Conservation (phyloP, 1,284 basidiomycete genomes). For the Ceratobasidium sp. region DNA sequence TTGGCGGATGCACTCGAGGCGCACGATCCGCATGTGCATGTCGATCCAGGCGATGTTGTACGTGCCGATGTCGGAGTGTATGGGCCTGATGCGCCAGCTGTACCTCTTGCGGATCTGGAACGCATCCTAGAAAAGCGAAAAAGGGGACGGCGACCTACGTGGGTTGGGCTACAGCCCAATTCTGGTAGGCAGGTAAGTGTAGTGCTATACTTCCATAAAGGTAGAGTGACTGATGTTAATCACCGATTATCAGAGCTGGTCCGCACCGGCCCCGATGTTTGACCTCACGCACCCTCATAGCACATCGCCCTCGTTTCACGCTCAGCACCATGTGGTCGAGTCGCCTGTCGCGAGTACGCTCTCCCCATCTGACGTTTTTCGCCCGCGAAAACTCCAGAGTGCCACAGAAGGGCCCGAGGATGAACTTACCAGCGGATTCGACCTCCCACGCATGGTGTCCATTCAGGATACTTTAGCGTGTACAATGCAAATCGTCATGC, state of each 20-base stretch:
- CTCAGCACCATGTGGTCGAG: neutral
- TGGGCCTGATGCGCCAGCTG: slow-evolving; percentile 38
- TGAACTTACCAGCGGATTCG: neutral
- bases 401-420: slow-evolving; percentile 10
- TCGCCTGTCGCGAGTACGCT: neutral
- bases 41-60: slow-evolving; percentile 37
- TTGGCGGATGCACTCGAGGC: slow-evolving; percentile 48
- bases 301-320: neutral
- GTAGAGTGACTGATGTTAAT: neutral
- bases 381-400: slow-evolving; percentile 29
- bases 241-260: neutral
- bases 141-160: slow-evolving; percentile 28
- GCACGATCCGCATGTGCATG: slow-evolving; percentile 45
- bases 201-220: neutral
- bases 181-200: slow-evolving; percentile 14
- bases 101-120: slow-evolving; percentile 29
- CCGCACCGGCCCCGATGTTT: slow-evolving; percentile 4
- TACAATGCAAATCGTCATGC: slow-evolving; percentile 50
- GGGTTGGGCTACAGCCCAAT: slow-evolving; percentile 39
- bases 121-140: slow-evolving; percentile 38
- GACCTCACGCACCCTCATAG: neutral
- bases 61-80: slow-evolving; percentile 38
- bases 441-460: slow-evolving; percentile 35
- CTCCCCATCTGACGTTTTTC: slow-evolving; percentile 38
- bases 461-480: slow-evolving; percentile 48